Evolutionary conservation across 2,329 filamentous ascomycete species (phyloP), one percentile per base, ranked within the genome.

Genomic region (Pseudogymnoascus destructans): DNA sequence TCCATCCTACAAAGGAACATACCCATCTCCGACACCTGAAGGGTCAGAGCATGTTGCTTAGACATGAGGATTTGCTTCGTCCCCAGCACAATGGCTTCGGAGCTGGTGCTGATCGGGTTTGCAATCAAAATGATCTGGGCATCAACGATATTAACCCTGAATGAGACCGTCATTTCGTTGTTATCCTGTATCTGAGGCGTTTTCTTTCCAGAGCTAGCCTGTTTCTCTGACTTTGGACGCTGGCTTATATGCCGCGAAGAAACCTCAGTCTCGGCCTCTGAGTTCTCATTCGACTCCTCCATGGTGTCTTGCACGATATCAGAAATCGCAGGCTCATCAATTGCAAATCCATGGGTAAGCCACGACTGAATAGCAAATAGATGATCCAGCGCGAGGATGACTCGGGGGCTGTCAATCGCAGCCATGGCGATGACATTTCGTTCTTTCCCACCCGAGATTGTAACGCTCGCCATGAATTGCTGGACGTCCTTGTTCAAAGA

Each of bases 1-100:
- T 99, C 95, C 93, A 99, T 98, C 10, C 93, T 87, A 69, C 95
- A 98, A 30, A 98, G 73, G 70, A 96, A 99, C 93, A 99, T 98
- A 65, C 93, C 93, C 57, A 97, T 81, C 67, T 97, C 85, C 6
- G 89, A 91, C 2, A 98, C 83, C 68, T 98, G 92, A 68, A 99
- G 79, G 0, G 93, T 96, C 64, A 95, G 79, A 7, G 92, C 89
- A 73, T 97, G 89, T 70, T 98, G 95, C 66, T 95, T 87, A 1
- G 92, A 95, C 9, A 97, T 78, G 1, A 97, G 78, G 10, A 97
- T 83, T 70, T 98, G 91, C 69, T 96, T 95, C 1, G 91, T 95
- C 55, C 90, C 89, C 21, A 98, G 77, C 0, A 98, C 95, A 65
- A 98, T 95, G 2, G 93, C 93, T 69, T 99, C 95, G 0, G 93